Conservation (phyloP, 139 green algal species). For the Micromonas commoda region DNA sequence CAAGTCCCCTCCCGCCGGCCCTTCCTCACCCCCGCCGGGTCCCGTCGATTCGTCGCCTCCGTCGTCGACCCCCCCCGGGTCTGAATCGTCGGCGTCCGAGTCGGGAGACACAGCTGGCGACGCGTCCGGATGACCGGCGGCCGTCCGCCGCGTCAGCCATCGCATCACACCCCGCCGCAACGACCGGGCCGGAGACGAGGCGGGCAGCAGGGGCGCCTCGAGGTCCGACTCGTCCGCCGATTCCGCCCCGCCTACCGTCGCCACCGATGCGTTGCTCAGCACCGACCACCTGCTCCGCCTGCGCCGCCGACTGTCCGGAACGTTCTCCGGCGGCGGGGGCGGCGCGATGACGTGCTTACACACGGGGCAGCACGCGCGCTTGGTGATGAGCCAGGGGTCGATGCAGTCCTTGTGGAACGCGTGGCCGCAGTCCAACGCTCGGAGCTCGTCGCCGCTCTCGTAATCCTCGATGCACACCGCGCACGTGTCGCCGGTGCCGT, state of each 20-base stretch:
- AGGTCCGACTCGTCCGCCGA: neutral
- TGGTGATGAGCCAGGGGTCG: conserved; percentile 19
- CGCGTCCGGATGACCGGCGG: no score
- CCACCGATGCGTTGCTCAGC: neutral
- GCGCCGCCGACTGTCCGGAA: neutral
- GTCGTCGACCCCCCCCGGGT: neutral
- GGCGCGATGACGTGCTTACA: neutral
- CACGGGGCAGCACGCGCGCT: neutral
- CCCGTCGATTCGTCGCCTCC: neutral
- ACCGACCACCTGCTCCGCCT: neutral
- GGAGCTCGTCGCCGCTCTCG: neutral
- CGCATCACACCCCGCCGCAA: no score
- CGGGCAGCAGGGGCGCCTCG: no score
- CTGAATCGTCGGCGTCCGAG: no score
- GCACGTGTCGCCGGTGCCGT: neutral
- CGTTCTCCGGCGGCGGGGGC: no score
- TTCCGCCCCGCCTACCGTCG: neutral
- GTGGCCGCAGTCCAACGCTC: conserved; percentile 26
- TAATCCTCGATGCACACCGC: conserved; percentile 16
- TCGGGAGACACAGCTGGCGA: no score
- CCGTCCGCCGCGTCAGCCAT: no score
- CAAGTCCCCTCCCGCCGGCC: neutral
- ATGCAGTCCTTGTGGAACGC: conserved; percentile 34
- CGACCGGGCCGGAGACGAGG: no score
- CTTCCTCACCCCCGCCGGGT: no score